Evolutionary conservation across 2,329 filamentous ascomycete species (phyloP).

Genomic region (Epichloe uncinata): DNA sequence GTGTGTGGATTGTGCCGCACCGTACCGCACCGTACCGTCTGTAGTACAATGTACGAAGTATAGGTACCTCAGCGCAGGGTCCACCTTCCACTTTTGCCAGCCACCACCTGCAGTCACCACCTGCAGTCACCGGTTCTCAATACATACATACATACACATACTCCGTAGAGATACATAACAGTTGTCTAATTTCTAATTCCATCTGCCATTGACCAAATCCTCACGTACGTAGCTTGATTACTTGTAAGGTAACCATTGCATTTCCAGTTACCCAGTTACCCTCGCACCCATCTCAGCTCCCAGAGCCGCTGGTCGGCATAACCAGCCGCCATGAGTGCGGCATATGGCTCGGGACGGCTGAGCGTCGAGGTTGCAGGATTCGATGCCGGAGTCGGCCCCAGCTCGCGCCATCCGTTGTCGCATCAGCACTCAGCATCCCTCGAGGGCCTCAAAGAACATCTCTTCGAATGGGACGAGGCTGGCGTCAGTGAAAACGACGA

Average conservation of each 20-base stretch:
- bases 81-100: too few species aligned
- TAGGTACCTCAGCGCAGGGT: too few species aligned
- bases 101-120: too few species aligned
- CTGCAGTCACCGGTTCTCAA: too few species aligned
- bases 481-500: conserved; percentile 12
- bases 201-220: too few species aligned
- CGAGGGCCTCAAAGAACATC: conserved; percentile 18
- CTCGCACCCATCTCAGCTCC: neutral
- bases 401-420: conserved; percentile 16
- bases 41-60: too few species aligned
- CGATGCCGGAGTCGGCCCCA: conserved; percentile 9
- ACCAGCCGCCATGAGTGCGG: conserved; percentile 1
- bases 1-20: too few species aligned
- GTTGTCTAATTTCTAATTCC: neutral
- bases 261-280: neutral
- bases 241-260: neutral
- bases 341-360: neutral
- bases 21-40: too few species aligned
- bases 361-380: conserved; percentile 13
- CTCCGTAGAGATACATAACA: too few species aligned
- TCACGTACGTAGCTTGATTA: too few species aligned
- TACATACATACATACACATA: too few species aligned
- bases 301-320: neutral
- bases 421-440: conserved; percentile 12
- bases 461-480: conserved; percentile 25